Evolutionary conservation across 2,329 filamentous ascomycete genomes (phyloP), one percentile per base, ranked within the genome.

Genomic region (Sporothrix mexicana): DNA sequence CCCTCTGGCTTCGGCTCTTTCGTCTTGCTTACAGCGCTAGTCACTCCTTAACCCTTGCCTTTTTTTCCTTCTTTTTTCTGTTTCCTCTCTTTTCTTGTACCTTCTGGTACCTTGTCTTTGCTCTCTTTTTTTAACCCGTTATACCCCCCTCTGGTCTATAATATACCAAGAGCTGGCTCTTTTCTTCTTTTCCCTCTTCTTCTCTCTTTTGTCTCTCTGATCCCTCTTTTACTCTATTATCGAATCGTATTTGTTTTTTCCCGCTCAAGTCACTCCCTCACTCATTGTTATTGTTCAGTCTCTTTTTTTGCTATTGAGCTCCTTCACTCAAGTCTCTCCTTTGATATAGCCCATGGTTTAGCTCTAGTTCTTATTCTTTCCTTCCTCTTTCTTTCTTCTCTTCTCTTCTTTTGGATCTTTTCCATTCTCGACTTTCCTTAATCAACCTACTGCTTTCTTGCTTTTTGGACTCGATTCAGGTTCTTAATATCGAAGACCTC

Each of bases 81-180:
- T 30, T 17, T 17, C 23, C 7, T 30, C 12, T 17, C 12, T 57
- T 30, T 47, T 36, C 15, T 55, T 64, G 23, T 51, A 13, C 57
- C 41, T 20, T n/a, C 13, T 20, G n/a, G 36, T 30, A 13, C 49
- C 36, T 67, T 69, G 45, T 53, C 25, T 41, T 41, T 12, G 30
- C 51, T 23, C 36, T 69, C 17, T 59, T 69, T 66, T 53, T 71
- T 72, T 55, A 64, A 73, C 67, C 80, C 80, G 77, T 79, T 80
- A 82, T 82, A 82, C 82, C 77, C 74, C 74, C 76, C 79, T 80
- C 79, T 81, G 80, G 80, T 82, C 81, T 84, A 84, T 84, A 84
- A 79, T 78, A 81, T 79, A 80, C 81, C 84, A 84, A 84, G 85
- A 88, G 85, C 86, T 86, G 86, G 86, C 85, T 87, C 84, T 85